phyloP scores from a whole-genome alignment of 2,329 filamentous ascomycete species.

The Lecanicillium sp. region DNA sequence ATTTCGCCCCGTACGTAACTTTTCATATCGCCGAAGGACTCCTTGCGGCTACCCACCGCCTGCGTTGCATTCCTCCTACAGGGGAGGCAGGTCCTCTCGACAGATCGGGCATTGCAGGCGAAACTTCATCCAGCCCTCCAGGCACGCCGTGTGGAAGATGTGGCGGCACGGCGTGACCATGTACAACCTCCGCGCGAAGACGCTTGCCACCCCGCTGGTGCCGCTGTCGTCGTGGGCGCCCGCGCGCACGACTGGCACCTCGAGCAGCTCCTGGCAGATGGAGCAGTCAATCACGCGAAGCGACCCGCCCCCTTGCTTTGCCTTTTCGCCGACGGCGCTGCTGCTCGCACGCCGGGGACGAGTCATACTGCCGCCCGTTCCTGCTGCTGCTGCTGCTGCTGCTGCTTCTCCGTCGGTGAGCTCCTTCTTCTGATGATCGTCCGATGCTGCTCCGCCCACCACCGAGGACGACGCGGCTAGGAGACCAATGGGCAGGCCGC shows the following conservation, averaged over 20 bases:
- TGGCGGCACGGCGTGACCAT: slow-evolving; percentile 98
- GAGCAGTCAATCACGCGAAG: slow-evolving; percentile 74
- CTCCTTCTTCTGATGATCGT: neutral
- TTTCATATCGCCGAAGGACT: too few relatives aligned
- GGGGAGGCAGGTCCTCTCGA: slow-evolving; percentile 77
- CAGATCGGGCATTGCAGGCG: slow-evolving; percentile 93
- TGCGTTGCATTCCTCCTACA: slow-evolving; percentile 43
- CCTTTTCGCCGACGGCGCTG: slow-evolving; percentile 26
- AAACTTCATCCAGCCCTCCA: slow-evolving; percentile 96
- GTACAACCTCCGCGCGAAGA: slow-evolving; percentile 76
- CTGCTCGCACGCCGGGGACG: too few relatives aligned
- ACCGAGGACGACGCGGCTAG: slow-evolving; percentile 21
- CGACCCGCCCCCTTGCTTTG: slow-evolving; percentile 26
- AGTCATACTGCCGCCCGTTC: too few relatives aligned
- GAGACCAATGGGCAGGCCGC: slow-evolving; percentile 73
- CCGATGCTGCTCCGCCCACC: too few relatives aligned
- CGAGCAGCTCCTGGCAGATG: slow-evolving; percentile 87
- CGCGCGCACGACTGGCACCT: slow-evolving; percentile 69
- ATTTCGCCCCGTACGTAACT: too few relatives aligned
- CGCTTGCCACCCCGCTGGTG: slow-evolving; percentile 52
- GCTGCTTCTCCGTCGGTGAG: slow-evolving; percentile 2
- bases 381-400: slow-evolving; percentile 26
- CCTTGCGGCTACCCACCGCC: too few relatives aligned
- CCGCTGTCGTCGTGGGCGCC: slow-evolving; percentile 49
- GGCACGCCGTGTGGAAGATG: slow-evolving; percentile 85